A percentile compares a stretch with the other conserved stretches of the same genome.
Evolutionary conservation across 2,329 filamentous ascomycete genomes (phyloP).

Genomic region (Fusarium napiforme): DNA sequence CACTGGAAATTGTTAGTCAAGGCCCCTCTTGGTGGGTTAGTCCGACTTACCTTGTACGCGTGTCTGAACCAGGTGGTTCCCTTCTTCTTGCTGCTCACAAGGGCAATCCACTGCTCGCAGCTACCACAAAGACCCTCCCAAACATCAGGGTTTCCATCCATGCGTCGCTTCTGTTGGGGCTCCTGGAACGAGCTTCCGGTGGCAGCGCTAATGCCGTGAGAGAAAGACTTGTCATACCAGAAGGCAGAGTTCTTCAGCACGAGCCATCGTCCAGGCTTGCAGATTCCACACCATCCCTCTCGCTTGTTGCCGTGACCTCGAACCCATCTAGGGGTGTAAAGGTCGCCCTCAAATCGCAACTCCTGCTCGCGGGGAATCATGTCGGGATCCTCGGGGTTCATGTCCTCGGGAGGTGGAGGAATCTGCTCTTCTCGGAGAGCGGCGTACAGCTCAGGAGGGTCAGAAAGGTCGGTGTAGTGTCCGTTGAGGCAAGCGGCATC

Average conservation of each 20-base stretch:
- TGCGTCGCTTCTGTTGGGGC: constrained; percentile 78
- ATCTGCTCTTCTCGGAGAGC: constrained; percentile 79
- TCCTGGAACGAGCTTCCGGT: constrained; percentile 83
- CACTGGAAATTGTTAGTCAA: constrained; percentile 60
- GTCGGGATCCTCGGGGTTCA: constrained; percentile 81
- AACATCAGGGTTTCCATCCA: constrained; percentile 83
- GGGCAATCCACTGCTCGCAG: constrained; percentile 82
- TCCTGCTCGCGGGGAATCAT: constrained; percentile 82
- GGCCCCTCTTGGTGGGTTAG: background rate
- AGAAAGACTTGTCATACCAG: constrained; percentile 94
- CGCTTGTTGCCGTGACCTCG: constrained; percentile 88
- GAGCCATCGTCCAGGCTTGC: constrained; percentile 86
- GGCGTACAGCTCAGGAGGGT: constrained; percentile 81
- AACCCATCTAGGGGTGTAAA: constrained; percentile 87
- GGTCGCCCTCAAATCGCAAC: constrained; percentile 80
- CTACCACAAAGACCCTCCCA: constrained; percentile 84
- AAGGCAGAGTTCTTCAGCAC: constrained; percentile 91
- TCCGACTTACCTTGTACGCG: constrained; percentile 78
- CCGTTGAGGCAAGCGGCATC: constrained; percentile 74
- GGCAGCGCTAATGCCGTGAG: constrained; percentile 85
- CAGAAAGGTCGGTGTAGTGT: constrained; percentile 78
- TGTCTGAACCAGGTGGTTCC: constrained; percentile 93
- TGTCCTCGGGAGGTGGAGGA: constrained; percentile 80
- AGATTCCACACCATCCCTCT: constrained; percentile 90
- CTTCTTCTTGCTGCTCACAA: constrained; percentile 89